Evolutionary conservation across 306 rosid species (phyloP).

Genomic region (Rubus parviflorus): DNA sequence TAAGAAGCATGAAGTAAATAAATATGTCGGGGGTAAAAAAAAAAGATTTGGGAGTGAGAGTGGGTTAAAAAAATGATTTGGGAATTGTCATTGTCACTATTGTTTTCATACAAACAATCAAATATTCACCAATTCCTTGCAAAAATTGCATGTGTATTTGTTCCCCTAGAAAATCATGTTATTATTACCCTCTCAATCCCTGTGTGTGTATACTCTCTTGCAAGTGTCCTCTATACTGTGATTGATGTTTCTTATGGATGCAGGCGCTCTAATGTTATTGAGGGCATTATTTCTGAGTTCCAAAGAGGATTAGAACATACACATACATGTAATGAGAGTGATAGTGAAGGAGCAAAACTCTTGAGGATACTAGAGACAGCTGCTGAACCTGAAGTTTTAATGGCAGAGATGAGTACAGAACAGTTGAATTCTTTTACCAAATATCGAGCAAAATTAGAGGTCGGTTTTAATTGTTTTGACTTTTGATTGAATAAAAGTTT

Average conservation of each 20-base stretch:
- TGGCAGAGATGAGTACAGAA: slow-evolving; percentile 93
- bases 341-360: slow-evolving; percentile 82
- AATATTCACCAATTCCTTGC: neutral
- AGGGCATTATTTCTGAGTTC: slow-evolving; percentile 60
- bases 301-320: slow-evolving; percentile 50
- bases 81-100: neutral
- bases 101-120: neutral
- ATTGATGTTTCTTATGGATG: slow-evolving; percentile 32
- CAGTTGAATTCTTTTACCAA: slow-evolving; percentile 69
- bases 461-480: slow-evolving; percentile 30
- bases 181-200: neutral
- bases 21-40: neutral
- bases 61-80: no score
- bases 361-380: slow-evolving; percentile 76
- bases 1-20: neutral
- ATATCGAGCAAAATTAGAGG: slow-evolving; percentile 74
- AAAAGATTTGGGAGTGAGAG: neutral
- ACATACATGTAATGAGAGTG: slow-evolving; percentile 43
- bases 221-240: slow-evolving; percentile 25
- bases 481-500: slow-evolving; percentile 27
- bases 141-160: neutral
- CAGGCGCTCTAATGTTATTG: slow-evolving; percentile 69
- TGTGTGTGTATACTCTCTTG: neutral
- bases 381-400: slow-evolving; percentile 79
- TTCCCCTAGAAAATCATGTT: neutral